Evolutionary conservation across 1,139 yeast species (phyloP), one percentile per base, ranked within the genome.

Genomic region (Hyphopichia burtonii): DNA sequence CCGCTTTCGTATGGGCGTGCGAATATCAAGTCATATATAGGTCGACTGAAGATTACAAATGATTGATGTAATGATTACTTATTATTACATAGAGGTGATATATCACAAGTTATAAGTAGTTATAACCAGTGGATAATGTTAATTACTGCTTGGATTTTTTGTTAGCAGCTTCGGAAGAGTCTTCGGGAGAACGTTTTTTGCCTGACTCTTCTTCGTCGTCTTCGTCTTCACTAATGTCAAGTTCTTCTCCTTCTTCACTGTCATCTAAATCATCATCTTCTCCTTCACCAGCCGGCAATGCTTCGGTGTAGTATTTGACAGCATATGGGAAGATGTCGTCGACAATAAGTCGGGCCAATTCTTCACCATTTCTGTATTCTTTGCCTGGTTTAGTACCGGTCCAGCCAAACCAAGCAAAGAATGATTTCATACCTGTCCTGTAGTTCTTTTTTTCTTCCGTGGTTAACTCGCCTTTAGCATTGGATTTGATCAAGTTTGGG

Each of bases 401-500:
- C 93, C 93, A 85, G 37, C 68, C 65, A 54, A 84, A 84, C 80
- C 86, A 85, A 3, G 88, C 80, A 59, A 84, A 84, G 52, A 85
- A 78, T 5, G 88, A 80, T 54, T 81, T 81, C 89, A 83, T 83
- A 3, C 90, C 90, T 23, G 71, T 54, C 44, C 90, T 66, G 55
- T 84, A 84, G 38, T 68, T 67, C 52, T 76, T 80, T 58, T 83
- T 83, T 36, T 82, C 83, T 15, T 75, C 78, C 28, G 65, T 51
- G 4, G 72, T 51, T 51, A 66, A 63, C n/a, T 71, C 70, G 4
- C 60, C 63, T 37, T 56, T 57, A 35, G 53, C 56, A 35, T 56
- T 60, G 34, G 66, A 64, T 41, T 70, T 69, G 41, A 83, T 71
- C 30, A 57, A 44, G 2, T 50, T 45, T 0, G 91, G 90, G 47